Base-by-base conservation (phyloP, 1,139 yeast species). In the Wickerhamomyces sp. region DNA sequence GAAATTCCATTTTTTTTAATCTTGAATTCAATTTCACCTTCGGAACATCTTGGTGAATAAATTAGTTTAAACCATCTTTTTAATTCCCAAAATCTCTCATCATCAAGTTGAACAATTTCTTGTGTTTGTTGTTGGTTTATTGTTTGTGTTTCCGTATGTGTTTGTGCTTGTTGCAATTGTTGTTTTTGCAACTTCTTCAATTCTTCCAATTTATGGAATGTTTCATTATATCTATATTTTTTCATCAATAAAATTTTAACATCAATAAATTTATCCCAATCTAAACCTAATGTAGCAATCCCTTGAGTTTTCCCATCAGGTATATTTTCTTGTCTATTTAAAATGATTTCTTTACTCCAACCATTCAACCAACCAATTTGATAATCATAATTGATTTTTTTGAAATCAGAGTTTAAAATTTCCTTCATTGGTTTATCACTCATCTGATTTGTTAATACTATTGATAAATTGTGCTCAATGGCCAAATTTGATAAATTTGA, bases 391-490 rank as follows among this genome's bases (percentile, higher is more conserved):
- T 74, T 76, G 61, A n/a, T 75, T 67, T 44, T 72, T 63, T 45
- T 48, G 54, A 37, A 62, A 49, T 50, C 64, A 41, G 40, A 62
- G 10, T 54, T 52, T 7, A 53, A 36, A 10, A 53, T 48, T 23
- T 48, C 51, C n/a, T 46, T 46, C 8, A 68, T 48, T 2, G 76
- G 76, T 49, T 72, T 73, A 55, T 86, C 93, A 42, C 88, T 75
- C 0, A 91, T 90, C 63, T 91, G 98, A 57, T 91, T 91, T 0
- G 91, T 78, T 2, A 86, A 73, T 0, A 89, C 80, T 0, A 91
- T 63, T 0, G 95, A 88, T 10, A 87, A 60, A 27, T 74, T 64
- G 58, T 69, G 63, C 27, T 69, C 62, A 27, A 58, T 58, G 0
- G 93, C 83, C 34, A 87, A 55, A 15, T 64, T 57, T 14, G 78